A percentile compares a stretch with the other conserved stretches of the same genome.
phyloP scores from a whole-genome alignment of 2,329 filamentous ascomycete species.

The Xylaria multiplex region DNA sequence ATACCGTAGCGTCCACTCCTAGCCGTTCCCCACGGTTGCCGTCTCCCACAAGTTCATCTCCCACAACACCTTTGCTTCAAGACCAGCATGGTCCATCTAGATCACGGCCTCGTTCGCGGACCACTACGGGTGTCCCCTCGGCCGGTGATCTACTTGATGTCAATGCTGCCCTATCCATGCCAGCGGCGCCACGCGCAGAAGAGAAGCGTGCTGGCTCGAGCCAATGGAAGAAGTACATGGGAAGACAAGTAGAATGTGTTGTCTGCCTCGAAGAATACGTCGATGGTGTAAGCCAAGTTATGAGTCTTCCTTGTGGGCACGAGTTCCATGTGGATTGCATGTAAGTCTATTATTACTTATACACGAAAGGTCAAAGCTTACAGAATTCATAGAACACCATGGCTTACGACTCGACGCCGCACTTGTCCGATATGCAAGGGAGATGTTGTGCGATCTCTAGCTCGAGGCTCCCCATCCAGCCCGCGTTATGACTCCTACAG shows the following conservation, averaged over 20 bases:
- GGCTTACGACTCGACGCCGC: slow-evolving; percentile 91
- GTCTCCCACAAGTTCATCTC: slow-evolving; percentile 72
- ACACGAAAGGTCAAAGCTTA: slow-evolving; percentile 28
- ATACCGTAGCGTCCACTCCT: slow-evolving; percentile 77
- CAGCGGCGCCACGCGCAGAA: slow-evolving; percentile 54
- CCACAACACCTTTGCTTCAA: slow-evolving; percentile 83
- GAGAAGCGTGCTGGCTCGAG: slow-evolving; percentile 61
- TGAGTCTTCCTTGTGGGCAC: slow-evolving; percentile 96
- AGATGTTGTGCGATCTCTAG: slow-evolving; percentile 82
- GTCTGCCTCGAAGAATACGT: slow-evolving; percentile 97
- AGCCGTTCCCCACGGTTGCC: slow-evolving; percentile 67
- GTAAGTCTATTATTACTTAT: slow-evolving; percentile 66
- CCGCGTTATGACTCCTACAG: slow-evolving; percentile 65
- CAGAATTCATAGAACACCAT: slow-evolving; percentile 77
- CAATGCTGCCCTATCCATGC: slow-evolving; percentile 55
- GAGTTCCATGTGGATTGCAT: slow-evolving; percentile 99
- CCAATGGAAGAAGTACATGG: slow-evolving; percentile 74
- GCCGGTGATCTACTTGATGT: slow-evolving; percentile 58
- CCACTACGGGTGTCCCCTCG: slow-evolving; percentile 69
- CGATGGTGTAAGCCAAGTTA: slow-evolving; percentile 91
- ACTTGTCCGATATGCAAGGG: slow-evolving; percentile 99
- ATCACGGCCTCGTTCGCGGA: slow-evolving; percentile 71
- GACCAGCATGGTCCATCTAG: slow-evolving; percentile 57
- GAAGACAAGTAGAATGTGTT: slow-evolving; percentile 84
- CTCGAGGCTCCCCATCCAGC: slow-evolving; percentile 61